These are phyloP conservation scores for Lepidium campestre DNA, from an alignment of 441 rosid genomes.

Conservation along the genomic window DNA sequence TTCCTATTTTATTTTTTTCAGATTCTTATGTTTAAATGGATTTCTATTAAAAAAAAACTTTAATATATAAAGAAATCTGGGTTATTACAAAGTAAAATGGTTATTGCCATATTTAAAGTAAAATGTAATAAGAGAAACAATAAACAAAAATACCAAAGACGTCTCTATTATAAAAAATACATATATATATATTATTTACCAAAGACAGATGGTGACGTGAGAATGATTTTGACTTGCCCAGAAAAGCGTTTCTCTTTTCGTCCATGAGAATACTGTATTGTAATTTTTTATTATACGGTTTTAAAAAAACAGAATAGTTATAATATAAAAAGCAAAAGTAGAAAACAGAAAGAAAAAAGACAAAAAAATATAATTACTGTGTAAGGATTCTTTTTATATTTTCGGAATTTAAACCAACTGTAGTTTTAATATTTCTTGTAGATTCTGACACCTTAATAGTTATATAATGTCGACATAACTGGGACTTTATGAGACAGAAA, in stretches of 20 bases:
- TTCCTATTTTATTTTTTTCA: no score
- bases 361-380: slow-evolving; percentile 17
- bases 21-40: not conserved
- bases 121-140: no score
- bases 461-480: slow-evolving; percentile 29
- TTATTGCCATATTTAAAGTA: no score
- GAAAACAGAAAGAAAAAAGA: slow-evolving; percentile 8
- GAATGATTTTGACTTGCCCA: not conserved
- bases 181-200: no score
- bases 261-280: not conserved
- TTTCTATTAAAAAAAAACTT: not conserved
- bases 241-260: not conserved
- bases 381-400: slow-evolving; percentile 1
- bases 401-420: slow-evolving; percentile 17
- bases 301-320: no score
- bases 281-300: not conserved
- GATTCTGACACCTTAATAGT: slow-evolving; percentile 26
- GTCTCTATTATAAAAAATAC: no score
- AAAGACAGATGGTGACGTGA: not conserved
- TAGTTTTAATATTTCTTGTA: slow-evolving; percentile 12
- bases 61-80: not conserved
- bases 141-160: no score
- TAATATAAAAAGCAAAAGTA: slow-evolving; percentile 19
- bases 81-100: not conserved
- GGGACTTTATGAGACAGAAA: slow-evolving; percentile 3